Evolutionary conservation across 148 eudicot genomes (phyloP).

Genomic region (Chenopodium album): DNA sequence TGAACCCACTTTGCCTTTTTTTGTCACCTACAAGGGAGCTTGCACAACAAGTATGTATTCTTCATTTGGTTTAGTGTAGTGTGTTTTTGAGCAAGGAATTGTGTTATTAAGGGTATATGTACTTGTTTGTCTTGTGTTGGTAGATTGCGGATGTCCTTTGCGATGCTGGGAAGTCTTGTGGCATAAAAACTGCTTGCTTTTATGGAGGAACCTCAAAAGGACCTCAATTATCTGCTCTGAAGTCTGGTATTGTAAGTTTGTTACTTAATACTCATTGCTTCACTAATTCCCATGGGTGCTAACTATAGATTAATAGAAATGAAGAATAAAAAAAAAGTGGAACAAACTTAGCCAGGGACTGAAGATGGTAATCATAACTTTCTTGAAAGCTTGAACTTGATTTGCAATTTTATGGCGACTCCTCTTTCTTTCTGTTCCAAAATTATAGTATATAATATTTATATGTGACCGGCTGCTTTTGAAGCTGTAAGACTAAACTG

Average conservation of each 20-base stretch:
- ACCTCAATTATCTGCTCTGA: conserved; percentile 73
- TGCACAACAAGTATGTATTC: conserved; percentile 80
- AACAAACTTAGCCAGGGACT: background rate
- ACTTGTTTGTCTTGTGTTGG: conserved; percentile 25
- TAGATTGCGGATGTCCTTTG: conserved; percentile 88
- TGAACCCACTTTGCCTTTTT: conserved; percentile 80
- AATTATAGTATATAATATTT: background rate
- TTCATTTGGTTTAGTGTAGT: conserved; percentile 9
- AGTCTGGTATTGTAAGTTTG: conserved; percentile 82
- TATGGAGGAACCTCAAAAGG: conserved; percentile 98
- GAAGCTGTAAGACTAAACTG: too few species aligned
- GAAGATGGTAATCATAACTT: background rate
- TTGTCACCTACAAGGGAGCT: conserved; percentile 97
- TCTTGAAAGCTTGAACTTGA: background rate
- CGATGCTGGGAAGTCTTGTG: conserved; percentile 81
- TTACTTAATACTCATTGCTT: background rate
- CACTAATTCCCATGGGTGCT: background rate
- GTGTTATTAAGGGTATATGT: background rate
- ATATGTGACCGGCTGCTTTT: background rate
- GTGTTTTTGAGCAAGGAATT: background rate
- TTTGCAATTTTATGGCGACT: background rate
- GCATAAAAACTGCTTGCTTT: conserved; percentile 66
- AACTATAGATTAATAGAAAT: too few species aligned
- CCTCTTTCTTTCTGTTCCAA: background rate
- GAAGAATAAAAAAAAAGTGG: too few species aligned